Evolutionary conservation across 2,329 filamentous ascomycete species (phyloP).

Genomic region (Penicillium hordei): DNA sequence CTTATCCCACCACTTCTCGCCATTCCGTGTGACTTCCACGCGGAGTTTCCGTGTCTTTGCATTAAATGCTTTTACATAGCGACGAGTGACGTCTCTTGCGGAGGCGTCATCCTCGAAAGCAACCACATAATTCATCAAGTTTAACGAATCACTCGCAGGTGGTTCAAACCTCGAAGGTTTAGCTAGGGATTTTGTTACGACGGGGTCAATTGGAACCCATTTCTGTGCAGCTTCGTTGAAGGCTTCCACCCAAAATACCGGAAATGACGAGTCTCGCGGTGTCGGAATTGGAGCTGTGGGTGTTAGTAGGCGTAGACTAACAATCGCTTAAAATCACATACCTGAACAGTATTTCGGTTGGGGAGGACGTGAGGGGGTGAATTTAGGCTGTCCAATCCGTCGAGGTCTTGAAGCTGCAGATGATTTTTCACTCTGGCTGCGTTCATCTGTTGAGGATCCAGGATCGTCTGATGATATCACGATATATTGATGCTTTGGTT

Average conservation of each 20-base stretch:
- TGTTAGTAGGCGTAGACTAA: slow-evolving; percentile 12
- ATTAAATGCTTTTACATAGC: slow-evolving; percentile 85
- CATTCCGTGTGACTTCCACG: slow-evolving; percentile 66
- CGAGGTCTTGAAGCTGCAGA: slow-evolving; percentile 24
- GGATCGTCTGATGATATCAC: slow-evolving; percentile 38
- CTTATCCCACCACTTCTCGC: slow-evolving; percentile 57
- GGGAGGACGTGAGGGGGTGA: slow-evolving; percentile 25
- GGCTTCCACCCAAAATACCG: slow-evolving; percentile 92
- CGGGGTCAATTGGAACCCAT: slow-evolving; percentile 84
- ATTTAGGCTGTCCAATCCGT: slow-evolving; percentile 41
- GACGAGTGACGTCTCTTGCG: slow-evolving; percentile 79
- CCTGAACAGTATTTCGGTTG: slow-evolving; percentile 20
- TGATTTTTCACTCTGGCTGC: slow-evolving; percentile 11
- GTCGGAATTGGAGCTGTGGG: slow-evolving; percentile 40
- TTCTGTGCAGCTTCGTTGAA: slow-evolving; percentile 83
- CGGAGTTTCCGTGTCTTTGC: slow-evolving; percentile 81
- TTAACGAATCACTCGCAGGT: slow-evolving; percentile 72
- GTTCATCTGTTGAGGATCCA: slow-evolving; percentile 33
- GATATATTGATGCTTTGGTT: slow-evolving; percentile 40
- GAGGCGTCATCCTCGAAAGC: slow-evolving; percentile 79
- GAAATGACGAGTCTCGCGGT: slow-evolving; percentile 70
- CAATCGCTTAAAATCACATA: slow-evolving; percentile 11
- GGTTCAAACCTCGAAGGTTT: slow-evolving; percentile 78
- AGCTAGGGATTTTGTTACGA: slow-evolving; percentile 77
- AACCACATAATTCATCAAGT: slow-evolving; percentile 78